Evolutionary conservation across 768 basidiomycete species (phyloP), one percentile per base, ranked within the genome.

Genomic region (Albatrellus ellisii): DNA sequence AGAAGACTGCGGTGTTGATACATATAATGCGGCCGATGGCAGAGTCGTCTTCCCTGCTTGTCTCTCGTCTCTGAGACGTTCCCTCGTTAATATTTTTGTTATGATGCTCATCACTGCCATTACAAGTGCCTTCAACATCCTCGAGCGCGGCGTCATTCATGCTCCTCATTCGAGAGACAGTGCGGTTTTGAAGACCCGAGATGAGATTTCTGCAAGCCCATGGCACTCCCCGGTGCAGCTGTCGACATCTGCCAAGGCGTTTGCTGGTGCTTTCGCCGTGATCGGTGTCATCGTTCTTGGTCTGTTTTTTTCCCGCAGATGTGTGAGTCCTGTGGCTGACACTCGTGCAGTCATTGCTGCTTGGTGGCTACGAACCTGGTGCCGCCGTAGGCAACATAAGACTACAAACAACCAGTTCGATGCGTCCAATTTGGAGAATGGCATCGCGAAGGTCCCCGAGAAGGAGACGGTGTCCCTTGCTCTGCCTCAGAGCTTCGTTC

Each of bases 201-300:
- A n/a, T n/a, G n/a, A n/a, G n/a, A n/a, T 39, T 7, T 22, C 45
- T n/a, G 4, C 12, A 24, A 26, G 22, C 24, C 17, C 48, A 8
- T 36, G 22, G 20, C 25, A 42, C 40, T 26, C 27, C 33, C 25
- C 39, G 12, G 37, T 29, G 22, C 46, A 31, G 10, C 47, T 55
- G 20, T 50, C 54, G 6, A 47, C 49, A 5, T 54, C 55, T 26
- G 49, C 47, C 6, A 55, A 48, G 38, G 50, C 58, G 11, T 47
- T 59, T 20, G 42, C 52, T 12, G 55, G 49, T n/a, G 26, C 51
- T 9, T 44, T 55, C 25, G 42, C 46, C 18, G 36, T 50, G n/a
- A 17, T 66, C 3, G 60, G 64, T 47, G 37, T 36, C 43, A 49
- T 53, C 21, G 11, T 54, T 17, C 4, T 53, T 21, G 52, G 58